A percentile compares a stretch with the other conserved stretches of the same genome.
These are phyloP conservation scores for Gracilariopsis chorda DNA, from an alignment of 23 red algal species.

Conservation along the genomic window DNA sequence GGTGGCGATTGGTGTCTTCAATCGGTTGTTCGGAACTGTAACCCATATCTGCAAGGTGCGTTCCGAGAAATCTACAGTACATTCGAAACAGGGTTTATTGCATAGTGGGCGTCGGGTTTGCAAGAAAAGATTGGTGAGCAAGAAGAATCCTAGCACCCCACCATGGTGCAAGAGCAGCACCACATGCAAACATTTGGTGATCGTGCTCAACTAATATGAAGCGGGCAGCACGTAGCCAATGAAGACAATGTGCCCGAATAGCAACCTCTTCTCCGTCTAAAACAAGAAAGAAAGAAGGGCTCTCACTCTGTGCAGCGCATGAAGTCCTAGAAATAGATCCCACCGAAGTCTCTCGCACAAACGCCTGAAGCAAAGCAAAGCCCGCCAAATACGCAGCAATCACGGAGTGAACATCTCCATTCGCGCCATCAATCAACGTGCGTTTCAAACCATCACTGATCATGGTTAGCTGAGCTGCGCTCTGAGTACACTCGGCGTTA, in stretches of 20 bases:
- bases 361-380: slow-evolving; percentile 6
- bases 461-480: no score
- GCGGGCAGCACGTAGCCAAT: neutral
- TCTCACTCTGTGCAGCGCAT: neutral
- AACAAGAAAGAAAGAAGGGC: neutral
- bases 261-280: slow-evolving; percentile 17
- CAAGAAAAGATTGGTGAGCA: neutral
- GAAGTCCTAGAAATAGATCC: neutral
- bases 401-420: no score
- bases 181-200: neutral
- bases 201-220: neutral
- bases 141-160: slow-evolving; percentile 30
- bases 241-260: neutral
- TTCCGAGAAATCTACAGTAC: slow-evolving; percentile 21
- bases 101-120: neutral
- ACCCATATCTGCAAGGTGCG: neutral
- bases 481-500: no score
- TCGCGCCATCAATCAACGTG: no score
- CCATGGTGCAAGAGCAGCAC: neutral
- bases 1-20: neutral
- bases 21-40: no score
- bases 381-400: slow-evolving; percentile 10
- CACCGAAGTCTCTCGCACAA: neutral
- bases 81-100: neutral
- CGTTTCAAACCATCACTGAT: no score